Percentiles rank a stretch among this genome's conserved stretches.
These are phyloP conservation scores for Alloteropsis angusta DNA, from an alignment of 202 grass and related monocot species.

Conservation along the genomic window DNA sequence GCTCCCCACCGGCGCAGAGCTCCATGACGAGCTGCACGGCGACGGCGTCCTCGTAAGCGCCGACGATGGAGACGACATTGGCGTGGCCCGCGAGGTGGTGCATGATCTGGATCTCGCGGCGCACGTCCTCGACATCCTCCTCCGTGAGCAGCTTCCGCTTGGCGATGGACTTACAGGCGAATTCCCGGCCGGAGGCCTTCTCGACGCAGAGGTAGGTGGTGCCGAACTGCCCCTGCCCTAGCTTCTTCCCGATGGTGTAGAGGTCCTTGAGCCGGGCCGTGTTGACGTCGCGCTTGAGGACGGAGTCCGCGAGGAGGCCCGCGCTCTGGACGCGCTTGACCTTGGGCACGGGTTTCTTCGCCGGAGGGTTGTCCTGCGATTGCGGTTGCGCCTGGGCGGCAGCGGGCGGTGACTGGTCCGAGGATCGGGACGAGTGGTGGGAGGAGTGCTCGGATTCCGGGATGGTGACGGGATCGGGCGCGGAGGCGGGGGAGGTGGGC, in stretches of 20 bases:
- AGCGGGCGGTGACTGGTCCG: not conserved
- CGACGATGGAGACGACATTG: conserved; percentile 86
- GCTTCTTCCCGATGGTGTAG: conserved; percentile 87
- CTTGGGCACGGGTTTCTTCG: conserved; percentile 43
- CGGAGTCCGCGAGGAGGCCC: conserved; percentile 62
- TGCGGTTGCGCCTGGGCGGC: not conserved
- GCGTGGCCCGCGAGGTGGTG: conserved; percentile 79
- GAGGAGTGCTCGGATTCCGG: conserved; percentile 30
- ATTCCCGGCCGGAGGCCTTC: conserved; percentile 78
- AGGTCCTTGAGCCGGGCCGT: conserved; percentile 82
- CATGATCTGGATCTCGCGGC: conserved; percentile 99
- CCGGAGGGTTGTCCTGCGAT: conserved; percentile 4
- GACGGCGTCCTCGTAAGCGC: conserved; percentile 90
- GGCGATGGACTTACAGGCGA: conserved; percentile 94
- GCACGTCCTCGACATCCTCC: conserved; percentile 90
- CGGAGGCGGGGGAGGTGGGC: conserved; percentile 30
- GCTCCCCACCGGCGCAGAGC: conserved; percentile 80
- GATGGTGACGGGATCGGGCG: conserved; percentile 77
- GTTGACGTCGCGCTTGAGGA: conserved; percentile 83
- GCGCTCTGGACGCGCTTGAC: conserved; percentile 81
- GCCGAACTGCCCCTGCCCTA: conserved; percentile 95
- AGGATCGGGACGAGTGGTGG: conserved; percentile 21
- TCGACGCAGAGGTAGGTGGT: conserved; percentile 95
- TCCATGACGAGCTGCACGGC: conserved; percentile 99
- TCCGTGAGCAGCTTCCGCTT: conserved; percentile 84